Evolutionary conservation across 345 rosid species (phyloP), one percentile per base, ranked within the genome.

Genomic region (Excoecaria agallocha): DNA sequence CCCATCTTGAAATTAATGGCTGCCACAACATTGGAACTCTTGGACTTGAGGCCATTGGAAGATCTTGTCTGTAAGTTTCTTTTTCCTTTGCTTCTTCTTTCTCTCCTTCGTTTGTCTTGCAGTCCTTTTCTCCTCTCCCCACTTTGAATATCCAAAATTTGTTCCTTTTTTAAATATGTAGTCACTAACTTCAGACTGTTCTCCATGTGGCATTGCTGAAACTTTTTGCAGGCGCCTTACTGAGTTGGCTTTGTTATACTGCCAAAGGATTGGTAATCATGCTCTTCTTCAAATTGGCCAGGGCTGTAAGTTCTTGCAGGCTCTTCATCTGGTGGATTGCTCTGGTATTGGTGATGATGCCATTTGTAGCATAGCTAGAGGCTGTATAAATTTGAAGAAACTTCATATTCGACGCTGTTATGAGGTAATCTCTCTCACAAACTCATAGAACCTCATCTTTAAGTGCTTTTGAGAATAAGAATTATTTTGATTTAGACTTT

Each of bases 371-470:
- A 88, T 94, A 77, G 98, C 97, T 77, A 80, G 71, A 84, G 98
- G 98, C 60, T 94, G 98, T 83, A 81, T 62, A 64, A 90, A 86
- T 72, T 82, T 94, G 72, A 94, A 88, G 85, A 88, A 92, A 77
- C 97, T 94, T 73, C 98, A 94, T 79, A 86, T 94, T 74, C 90
- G 97, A 15, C 87, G 97, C 74, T 94, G 98, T 80, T 90, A 88
- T 51, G 96, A 92, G 97, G 98, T 85, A 64, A 74, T 77, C 70
- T 80, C 46, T 72, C 74, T 77, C 55, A 49, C 5, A 51, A 30
- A 69, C 45, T 38, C 9, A 35, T 30, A 50, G 55, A 38, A 45
- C 38, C 35, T 45, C 19, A 35, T 67, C 12, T 62, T 59, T 38
- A 38, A 62, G n/a, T 37, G 46, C 66, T 35, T 60, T 35, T 5